These are phyloP conservation scores for Trichoderma sp. DNA, from an alignment of 2,329 filamentous ascomycete genomes.

Conservation along the genomic window DNA sequence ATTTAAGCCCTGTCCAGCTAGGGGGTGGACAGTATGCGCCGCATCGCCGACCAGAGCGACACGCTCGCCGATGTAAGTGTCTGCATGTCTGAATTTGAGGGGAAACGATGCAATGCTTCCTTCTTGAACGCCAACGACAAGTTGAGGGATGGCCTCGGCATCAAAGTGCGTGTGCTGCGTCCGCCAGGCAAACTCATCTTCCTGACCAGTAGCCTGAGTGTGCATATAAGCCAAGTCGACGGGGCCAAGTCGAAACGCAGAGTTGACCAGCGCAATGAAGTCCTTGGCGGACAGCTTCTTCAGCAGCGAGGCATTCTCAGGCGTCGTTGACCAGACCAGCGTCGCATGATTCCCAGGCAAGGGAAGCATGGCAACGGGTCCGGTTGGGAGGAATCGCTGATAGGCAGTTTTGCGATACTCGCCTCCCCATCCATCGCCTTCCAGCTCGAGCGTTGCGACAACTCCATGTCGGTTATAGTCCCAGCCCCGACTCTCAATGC, in stretches of 20 bases:
- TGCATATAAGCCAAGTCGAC: constrained; percentile 85
- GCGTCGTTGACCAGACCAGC: constrained; percentile 93
- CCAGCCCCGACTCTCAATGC: constrained; percentile 85
- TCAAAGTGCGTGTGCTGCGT: constrained; percentile 66
- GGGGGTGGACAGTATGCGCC: constrained; percentile 90
- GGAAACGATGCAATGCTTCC: constrained; percentile 87
- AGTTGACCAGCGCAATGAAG: constrained; percentile 87
- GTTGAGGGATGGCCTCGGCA: constrained; percentile 61
- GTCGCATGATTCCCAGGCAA: constrained; percentile 81
- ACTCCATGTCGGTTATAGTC: constrained; percentile 90
- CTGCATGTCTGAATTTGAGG: constrained; percentile 87
- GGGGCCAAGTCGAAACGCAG: constrained; percentile 79
- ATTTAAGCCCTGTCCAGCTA: constrained; percentile 93
- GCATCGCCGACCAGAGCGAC: constrained; percentile 91
- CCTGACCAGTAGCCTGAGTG: constrained; percentile 57
- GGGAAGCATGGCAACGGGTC: constrained; percentile 88
- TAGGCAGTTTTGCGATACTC: constrained; percentile 74
- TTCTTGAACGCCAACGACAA: constrained; percentile 70
- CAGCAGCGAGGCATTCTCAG: constrained; percentile 73
- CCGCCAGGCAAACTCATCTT: constrained; percentile 83
- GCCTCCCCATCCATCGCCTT: constrained; percentile 58
- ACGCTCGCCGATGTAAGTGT: constrained; percentile 88
- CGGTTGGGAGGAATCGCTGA: constrained; percentile 91
- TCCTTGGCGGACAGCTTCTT: constrained; percentile 73
- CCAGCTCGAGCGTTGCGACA: constrained; percentile 81